Evolutionary conservation across 805 yeast species (phyloP).

Genomic region (Nakazawaea pomicola): DNA sequence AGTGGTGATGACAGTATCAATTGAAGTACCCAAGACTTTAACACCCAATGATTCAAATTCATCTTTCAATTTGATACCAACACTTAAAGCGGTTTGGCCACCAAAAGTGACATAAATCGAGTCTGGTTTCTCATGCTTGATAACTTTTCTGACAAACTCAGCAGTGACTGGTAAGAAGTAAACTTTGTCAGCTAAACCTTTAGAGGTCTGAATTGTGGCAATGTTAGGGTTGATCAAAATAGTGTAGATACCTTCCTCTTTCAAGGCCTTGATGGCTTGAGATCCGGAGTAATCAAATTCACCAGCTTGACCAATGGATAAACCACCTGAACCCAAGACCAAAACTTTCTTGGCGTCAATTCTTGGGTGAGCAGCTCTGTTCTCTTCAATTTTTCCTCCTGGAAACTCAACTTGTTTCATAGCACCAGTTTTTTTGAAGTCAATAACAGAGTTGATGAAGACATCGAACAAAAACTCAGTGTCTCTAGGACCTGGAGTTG

Average conservation of each 20-base stretch:
- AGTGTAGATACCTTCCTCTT: slow-evolving; percentile 96
- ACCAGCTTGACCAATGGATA: slow-evolving; percentile 98
- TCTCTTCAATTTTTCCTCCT: slow-evolving; percentile 76
- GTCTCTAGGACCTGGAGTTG: slow-evolving; percentile 99
- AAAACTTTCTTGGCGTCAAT: slow-evolving; percentile 85
- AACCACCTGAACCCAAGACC: slow-evolving; percentile 96
- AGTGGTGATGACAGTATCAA: slow-evolving; percentile 93
- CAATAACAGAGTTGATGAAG: slow-evolving; percentile 76
- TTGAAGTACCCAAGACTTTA: slow-evolving; percentile 92
- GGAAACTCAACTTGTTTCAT: slow-evolving; percentile 83
- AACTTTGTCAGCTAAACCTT: slow-evolving; percentile 96
- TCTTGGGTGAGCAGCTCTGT: slow-evolving; percentile 69
- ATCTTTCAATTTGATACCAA: slow-evolving; percentile 93
- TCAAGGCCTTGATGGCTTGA: slow-evolving; percentile 97
- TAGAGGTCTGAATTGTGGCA: slow-evolving; percentile 97
- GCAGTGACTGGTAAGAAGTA: slow-evolving; percentile 97
- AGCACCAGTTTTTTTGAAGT: slow-evolving; percentile 50
- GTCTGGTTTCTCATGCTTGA: slow-evolving; percentile 92
- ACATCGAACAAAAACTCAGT: slow-evolving; percentile 96
- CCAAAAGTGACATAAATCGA: slow-evolving; percentile 97
- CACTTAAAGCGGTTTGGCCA: slow-evolving; percentile 97
- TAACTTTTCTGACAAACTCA: slow-evolving; percentile 94
- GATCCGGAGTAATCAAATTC: slow-evolving; percentile 99
- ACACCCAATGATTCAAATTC: slow-evolving; percentile 91
- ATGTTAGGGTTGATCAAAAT: slow-evolving; percentile 95